Evolutionary conservation across 2,329 filamentous ascomycete species (phyloP), one percentile per base, ranked within the genome.

Genomic region (Botrytis porri): DNA sequence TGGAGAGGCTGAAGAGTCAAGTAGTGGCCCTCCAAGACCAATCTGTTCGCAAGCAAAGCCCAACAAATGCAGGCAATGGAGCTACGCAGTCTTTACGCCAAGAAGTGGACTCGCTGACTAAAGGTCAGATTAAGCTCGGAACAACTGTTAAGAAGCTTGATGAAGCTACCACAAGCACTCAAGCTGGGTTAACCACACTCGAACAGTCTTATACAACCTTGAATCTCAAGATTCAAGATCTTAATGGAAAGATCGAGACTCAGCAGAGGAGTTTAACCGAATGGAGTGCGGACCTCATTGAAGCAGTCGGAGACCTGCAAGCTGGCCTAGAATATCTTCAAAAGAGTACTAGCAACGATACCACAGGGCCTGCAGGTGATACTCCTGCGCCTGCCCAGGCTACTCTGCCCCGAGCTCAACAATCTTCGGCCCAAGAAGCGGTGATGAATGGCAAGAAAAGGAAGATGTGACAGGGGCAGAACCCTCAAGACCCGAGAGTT

Each of bases 41-140:
- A 32, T 1, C 35, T 41, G 7, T 3, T 22, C 37, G 18, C 51
- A 59, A 69, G 5, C 48, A 57, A 69, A 41, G 59, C 18, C 18
- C 43, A 14, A 20, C 69, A 22, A 29, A 20, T 41, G 18, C 18
- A 41, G n/a, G 59, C 25, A 51, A 64, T 65, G 32, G 45, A 54
- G n/a, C 6, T 5, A 39, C 69, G 16, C 59, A 71, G 18, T 71
- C 69, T 65, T 29, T 65, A 32, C 69, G 69, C 18, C 69, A 71
- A 64, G 59, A 71, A 54, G 25, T 71, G 12, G 69, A 71, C 32
- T n/a, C 25, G 12, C 20, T 71, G 25, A 54, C 32, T 18, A 71
- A 51, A 64, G 43, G 39, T 29, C 59, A 64, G 18, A 29, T 65
- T 32, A 43, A 37, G 32, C 41, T 54, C 29, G n/a, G 14, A 39